A percentile compares a stretch with the other conserved stretches of the same genome.
These are phyloP conservation scores for Suhomyces chickasaworum DNA, from an alignment of 1,139 yeast genomes.

Conservation along the genomic window DNA sequence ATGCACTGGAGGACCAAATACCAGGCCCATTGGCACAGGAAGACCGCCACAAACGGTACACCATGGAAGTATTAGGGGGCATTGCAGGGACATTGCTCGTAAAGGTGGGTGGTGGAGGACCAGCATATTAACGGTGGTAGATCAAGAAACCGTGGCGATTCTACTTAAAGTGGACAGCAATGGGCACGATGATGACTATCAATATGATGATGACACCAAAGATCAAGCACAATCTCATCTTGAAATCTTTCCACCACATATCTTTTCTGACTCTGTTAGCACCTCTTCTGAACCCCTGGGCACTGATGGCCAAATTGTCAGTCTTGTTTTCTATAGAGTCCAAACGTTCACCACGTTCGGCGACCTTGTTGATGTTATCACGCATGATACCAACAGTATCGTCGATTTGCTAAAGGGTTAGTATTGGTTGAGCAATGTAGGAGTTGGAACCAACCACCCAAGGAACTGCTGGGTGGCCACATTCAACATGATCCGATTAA, in stretches of 20 bases:
- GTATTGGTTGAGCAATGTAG: constrained; percentile 10
- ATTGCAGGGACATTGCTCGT: constrained; percentile 7
- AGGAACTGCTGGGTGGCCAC: neutral
- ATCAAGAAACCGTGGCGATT: neutral
- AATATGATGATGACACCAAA: constrained; percentile 77
- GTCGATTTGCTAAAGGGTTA: constrained; percentile 68
- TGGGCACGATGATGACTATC: constrained; percentile 89
- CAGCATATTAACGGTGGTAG: neutral
- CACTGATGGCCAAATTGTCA: constrained; percentile 88
- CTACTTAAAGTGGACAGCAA: constrained; percentile 76
- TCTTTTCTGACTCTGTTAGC: constrained; percentile 97
- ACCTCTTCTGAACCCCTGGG: constrained; percentile 95
- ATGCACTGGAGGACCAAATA: constrained; percentile 1
- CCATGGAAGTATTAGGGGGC: constrained; percentile 5
- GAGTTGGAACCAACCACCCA: neutral
- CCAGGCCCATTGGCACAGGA: neutral
- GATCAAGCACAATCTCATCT: constrained; percentile 91
- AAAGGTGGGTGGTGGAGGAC: neutral
- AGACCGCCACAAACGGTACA: constrained; percentile 8
- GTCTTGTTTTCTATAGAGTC: constrained; percentile 94
- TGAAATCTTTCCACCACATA: constrained; percentile 99
- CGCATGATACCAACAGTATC: constrained; percentile 98
- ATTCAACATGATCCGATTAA: constrained; percentile 17
- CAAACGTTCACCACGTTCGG: constrained; percentile 91
- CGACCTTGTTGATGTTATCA: constrained; percentile 93